Percentiles rank a stretch among this genome's conserved stretches.
These are phyloP conservation scores for Platanthera guangdongensis DNA, from an alignment of 106 monocot species.

Conservation along the genomic window DNA sequence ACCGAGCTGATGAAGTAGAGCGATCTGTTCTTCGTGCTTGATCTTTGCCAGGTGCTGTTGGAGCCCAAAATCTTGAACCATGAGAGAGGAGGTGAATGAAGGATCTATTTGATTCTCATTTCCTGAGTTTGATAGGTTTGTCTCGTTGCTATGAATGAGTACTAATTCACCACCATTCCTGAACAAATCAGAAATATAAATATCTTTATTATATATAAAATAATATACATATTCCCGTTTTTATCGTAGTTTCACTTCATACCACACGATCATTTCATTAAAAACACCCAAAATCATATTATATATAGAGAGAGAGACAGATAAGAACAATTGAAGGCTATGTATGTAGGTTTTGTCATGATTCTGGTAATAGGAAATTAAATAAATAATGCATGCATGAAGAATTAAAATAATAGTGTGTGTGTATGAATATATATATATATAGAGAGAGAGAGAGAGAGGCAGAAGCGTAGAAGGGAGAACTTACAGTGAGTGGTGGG, in stretches of 20 bases:
- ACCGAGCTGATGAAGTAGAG: background rate
- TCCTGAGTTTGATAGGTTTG: slow-evolving; percentile 3
- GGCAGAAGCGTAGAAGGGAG: background rate
- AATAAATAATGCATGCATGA: slow-evolving; percentile 4
- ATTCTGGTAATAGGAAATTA: background rate
- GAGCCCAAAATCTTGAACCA: slow-evolving; percentile 25
- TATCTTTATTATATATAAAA: too few relatives aligned
- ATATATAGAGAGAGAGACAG: background rate
- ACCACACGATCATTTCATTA: too few relatives aligned
- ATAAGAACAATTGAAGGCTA: too few relatives aligned
- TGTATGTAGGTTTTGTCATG: slow-evolving; percentile 4
- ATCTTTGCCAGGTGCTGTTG: background rate
- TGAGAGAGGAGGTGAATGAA: background rate
- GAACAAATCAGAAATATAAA: too few relatives aligned
- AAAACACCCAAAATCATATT: too few relatives aligned
- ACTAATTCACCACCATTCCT: slow-evolving; percentile 17
- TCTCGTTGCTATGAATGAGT: slow-evolving; percentile 4
- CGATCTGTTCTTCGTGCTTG: background rate
- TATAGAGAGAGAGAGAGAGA: background rate
- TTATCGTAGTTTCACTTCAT: too few relatives aligned
- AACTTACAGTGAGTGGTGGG: slow-evolving; percentile 12
- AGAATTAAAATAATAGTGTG: too few relatives aligned
- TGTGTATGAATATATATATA: background rate
- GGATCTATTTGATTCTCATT: background rate
- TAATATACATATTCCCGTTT: too few relatives aligned